Evolutionary conservation across 2,329 filamentous ascomycete genomes (phyloP).

Genomic region (Aspergillus brasiliensis): DNA sequence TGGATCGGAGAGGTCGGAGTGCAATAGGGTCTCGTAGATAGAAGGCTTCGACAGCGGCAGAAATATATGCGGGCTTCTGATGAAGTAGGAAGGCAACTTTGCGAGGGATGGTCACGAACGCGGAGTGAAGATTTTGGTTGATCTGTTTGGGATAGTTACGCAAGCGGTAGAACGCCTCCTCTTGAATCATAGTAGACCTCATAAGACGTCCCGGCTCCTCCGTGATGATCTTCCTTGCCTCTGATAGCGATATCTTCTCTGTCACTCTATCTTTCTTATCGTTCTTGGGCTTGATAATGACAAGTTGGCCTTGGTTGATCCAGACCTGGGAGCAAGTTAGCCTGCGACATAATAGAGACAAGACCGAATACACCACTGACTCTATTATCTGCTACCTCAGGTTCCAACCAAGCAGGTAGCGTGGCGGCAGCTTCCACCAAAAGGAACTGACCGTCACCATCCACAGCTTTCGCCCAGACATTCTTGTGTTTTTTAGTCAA

Average conservation of each 20-base stretch:
- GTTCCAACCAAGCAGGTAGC: slow-evolving; percentile 86
- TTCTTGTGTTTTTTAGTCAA: slow-evolving; percentile 71
- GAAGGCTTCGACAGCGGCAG: slow-evolving; percentile 85
- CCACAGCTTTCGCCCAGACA: slow-evolving; percentile 79
- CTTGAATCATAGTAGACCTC: slow-evolving; percentile 73
- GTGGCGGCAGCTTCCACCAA: slow-evolving; percentile 90
- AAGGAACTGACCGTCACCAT: slow-evolving; percentile 93
- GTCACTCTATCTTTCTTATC: slow-evolving; percentile 44
- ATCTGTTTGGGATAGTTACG: slow-evolving; percentile 81
- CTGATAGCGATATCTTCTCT: slow-evolving; percentile 60
- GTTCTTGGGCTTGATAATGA: slow-evolving; percentile 65
- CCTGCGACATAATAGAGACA: background rate
- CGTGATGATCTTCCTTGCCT: slow-evolving; percentile 66
- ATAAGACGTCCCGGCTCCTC: slow-evolving; percentile 62
- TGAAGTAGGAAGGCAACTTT: slow-evolving; percentile 80
- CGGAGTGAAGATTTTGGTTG: slow-evolving; percentile 71
- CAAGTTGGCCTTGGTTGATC: slow-evolving; percentile 76
- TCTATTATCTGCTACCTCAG: slow-evolving; percentile 82
- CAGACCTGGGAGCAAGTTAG: slow-evolving; percentile 61
- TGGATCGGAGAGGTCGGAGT: slow-evolving; percentile 66
- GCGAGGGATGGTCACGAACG: slow-evolving; percentile 73
- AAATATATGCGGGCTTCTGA: slow-evolving; percentile 71
- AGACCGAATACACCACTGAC: slow-evolving; percentile 36
- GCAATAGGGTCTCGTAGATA: slow-evolving; percentile 84
- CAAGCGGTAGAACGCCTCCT: slow-evolving; percentile 87